Conservation (phyloP, 2,329 filamentous ascomycete species). For the Taxawa tesnikishii region DNA sequence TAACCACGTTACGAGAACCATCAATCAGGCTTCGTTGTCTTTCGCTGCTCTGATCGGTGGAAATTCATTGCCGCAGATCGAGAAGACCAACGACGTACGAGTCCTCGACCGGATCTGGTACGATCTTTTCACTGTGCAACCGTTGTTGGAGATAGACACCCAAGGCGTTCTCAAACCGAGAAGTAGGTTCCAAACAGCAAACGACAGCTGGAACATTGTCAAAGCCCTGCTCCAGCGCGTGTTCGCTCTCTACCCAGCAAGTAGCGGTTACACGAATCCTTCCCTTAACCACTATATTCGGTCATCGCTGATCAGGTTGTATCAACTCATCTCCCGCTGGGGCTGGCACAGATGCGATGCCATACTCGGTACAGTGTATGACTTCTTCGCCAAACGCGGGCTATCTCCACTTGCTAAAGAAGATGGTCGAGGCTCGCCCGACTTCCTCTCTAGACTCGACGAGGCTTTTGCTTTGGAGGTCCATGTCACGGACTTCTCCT, state of each 20-base stretch:
- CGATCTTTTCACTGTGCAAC: constrained; percentile 39
- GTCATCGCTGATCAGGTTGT: constrained; percentile 38
- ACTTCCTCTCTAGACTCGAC: constrained; percentile 40
- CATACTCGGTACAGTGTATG: constrained; percentile 41
- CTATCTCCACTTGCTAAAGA: constrained; percentile 42
- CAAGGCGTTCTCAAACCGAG: constrained; percentile 33
- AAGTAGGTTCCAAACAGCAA: constrained; percentile 23
- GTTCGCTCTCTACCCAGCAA: constrained; percentile 34
- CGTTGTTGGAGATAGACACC: constrained; percentile 39
- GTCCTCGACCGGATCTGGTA: constrained; percentile 26
- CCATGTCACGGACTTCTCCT: constrained; percentile 38
- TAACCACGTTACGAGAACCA: constrained; percentile 21
- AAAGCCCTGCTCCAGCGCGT: constrained; percentile 33
- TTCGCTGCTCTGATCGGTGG: constrained; percentile 3
- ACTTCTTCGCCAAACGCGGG: constrained; percentile 45
- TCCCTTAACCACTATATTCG: constrained; percentile 45
- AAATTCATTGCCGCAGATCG: constrained; percentile 1
- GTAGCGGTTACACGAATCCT: constrained; percentile 24
- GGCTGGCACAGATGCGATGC: constrained; percentile 44
- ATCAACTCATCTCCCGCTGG: constrained; percentile 41
- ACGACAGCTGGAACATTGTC: constrained; percentile 39
- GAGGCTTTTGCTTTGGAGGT: constrained; percentile 30
- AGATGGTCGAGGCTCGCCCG: constrained; percentile 37
- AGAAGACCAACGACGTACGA: constrained; percentile 1
- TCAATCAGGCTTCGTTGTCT: neutral